Base-by-base conservation (phyloP, 148 eudicot species). In the Beta vulgaris region DNA sequence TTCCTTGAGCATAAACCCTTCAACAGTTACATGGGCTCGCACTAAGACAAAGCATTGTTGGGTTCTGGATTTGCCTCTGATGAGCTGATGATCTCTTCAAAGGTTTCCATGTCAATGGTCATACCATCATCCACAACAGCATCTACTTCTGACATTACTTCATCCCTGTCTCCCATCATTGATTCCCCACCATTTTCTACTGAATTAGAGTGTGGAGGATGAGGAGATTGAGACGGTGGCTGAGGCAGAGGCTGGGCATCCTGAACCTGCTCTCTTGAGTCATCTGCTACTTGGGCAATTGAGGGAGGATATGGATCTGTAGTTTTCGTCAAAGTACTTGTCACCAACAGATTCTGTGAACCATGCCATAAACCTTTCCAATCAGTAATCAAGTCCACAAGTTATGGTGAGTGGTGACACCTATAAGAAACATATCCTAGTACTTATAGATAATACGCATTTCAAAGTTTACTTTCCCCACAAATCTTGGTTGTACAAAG, bases 341-440 rank as follows among this genome's bases (percentile, higher is more conserved):
- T 88, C 82, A 93, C 98, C 84, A 84, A 73, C 78, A 93, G 82
- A 78, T 87, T 90, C 98, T 92, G 82, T 77, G 7, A 43, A 64
- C 53, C 68, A 46, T 19, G 40, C 12, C 29, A 63, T 55, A 16
- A 9, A 40, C 31, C 3, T 23, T 43, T 66, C 32, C 55, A 40
- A 75, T 42, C 46, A 57, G 31, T 9, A 28, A 65, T 39, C 10
- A 59, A 35, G 32, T 73, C 35, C 1, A 63, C 69, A 74, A 62
- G 15, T 48, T 35, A 29, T 51, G 35, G 42, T n/a, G n/a, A n/a
- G n/a, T n/a, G n/a, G n/a, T 40, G 53, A 59, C 15, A 59, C 6
- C 26, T 7, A n/a, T n/a, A n/a, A n/a, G n/a, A n/a, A n/a, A n/a
- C n/a, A n/a, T n/a, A n/a, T n/a, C n/a, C n/a, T n/a, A n/a, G n/a